A percentile compares a stretch with the other conserved stretches of the same genome.
phyloP scores from a whole-genome alignment of 768 basidiomycete species.

The Pleurotus citrinopileatus region DNA sequence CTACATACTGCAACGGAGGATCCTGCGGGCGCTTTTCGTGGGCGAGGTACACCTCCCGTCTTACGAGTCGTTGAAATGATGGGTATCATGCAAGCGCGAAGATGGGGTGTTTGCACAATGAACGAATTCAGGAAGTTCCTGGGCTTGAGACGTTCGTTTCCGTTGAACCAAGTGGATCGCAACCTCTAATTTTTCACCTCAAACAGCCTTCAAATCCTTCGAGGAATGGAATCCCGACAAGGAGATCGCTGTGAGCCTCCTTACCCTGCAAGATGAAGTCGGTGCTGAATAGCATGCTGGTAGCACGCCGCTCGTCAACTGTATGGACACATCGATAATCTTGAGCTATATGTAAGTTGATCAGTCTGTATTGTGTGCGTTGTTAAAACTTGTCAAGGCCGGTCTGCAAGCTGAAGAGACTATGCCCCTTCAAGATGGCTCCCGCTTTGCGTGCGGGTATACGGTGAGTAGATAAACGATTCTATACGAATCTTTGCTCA shows the following conservation, averaged over 20 bases:
- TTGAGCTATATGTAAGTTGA: slow-evolving; percentile 31
- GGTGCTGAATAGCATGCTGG: too few species aligned
- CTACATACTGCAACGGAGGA: slow-evolving; percentile 43
- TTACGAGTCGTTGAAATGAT: slow-evolving; percentile 53
- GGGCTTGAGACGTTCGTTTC: slow-evolving; percentile 40
- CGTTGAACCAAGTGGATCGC: too few species aligned
- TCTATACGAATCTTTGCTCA: not conserved
- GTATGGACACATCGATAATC: slow-evolving; percentile 33
- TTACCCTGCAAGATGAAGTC: too few species aligned
- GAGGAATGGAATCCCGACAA: slow-evolving; percentile 53
- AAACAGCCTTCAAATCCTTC: slow-evolving; percentile 41
- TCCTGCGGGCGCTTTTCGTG: slow-evolving; percentile 45
- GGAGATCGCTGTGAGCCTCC: slow-evolving; percentile 35
- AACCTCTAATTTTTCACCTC: too few species aligned
- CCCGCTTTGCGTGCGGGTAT: slow-evolving; percentile 55
- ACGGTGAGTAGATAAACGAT: slow-evolving; percentile 36
- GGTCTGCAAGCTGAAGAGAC: slow-evolving; percentile 48
- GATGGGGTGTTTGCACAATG: slow-evolving; percentile 56
- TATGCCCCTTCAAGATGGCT: slow-evolving; percentile 47
- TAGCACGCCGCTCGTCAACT: slow-evolving; percentile 28
- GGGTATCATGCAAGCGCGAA: slow-evolving; percentile 50
- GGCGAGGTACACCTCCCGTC: slow-evolving; percentile 42
- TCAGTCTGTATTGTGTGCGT: not conserved
- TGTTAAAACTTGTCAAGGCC: slow-evolving; percentile 13
- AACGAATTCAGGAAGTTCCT: slow-evolving; percentile 55